Evolutionary conservation across 345 rosid species (phyloP), one percentile per base, ranked within the genome.

Genomic region (Anastatica hierochuntica): DNA sequence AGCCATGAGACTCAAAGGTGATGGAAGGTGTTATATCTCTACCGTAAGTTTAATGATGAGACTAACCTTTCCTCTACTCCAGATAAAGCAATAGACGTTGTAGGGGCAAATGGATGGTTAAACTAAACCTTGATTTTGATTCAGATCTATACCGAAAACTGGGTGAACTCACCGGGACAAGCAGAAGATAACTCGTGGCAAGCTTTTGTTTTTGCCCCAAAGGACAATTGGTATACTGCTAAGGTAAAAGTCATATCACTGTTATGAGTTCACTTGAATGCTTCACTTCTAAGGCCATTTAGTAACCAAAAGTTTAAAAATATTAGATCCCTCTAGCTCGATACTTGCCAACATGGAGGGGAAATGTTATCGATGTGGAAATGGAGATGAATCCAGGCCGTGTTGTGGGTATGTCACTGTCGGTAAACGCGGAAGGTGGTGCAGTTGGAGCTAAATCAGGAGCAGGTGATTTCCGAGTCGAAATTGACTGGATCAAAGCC

Each of bases 181-280:
- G 60, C 60, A 31, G 97, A 88, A 76, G 98, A 88, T 76, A 88
- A 88, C 73, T 83, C 98, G 51, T 92, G 98, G 98, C 95, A 85
- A 74, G 83, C 94, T 60, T 88, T 81, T 61, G 77, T 88, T 56
- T 73, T 68, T 67, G 85, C 74, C 49, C 95, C 97, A 17, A 79
- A 81, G 70, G 88, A 77, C 62, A 67, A 54, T 31, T 88, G 95
- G 95, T 83, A 77, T 47, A 81, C 79, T 44, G 82, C 86, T 21
- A 81, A 85, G 97, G 95, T 61, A 69, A 59, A n/a, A n/a, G n/a
- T n/a, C n/a, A 80, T 63, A 26, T 45, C 47, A 63, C 29, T 52
- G 27, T 24, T 29, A 3, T 26, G 16, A 33, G 50, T 14, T 14
- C 7, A 45, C 53, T 44, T 11, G 18, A 43, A 45, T 44, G 46